Percentiles rank a stretch among this genome's conserved stretches.
phyloP scores from a whole-genome alignment of 495 filamentous ascomycete genomes.

The Tuber indicum region DNA sequence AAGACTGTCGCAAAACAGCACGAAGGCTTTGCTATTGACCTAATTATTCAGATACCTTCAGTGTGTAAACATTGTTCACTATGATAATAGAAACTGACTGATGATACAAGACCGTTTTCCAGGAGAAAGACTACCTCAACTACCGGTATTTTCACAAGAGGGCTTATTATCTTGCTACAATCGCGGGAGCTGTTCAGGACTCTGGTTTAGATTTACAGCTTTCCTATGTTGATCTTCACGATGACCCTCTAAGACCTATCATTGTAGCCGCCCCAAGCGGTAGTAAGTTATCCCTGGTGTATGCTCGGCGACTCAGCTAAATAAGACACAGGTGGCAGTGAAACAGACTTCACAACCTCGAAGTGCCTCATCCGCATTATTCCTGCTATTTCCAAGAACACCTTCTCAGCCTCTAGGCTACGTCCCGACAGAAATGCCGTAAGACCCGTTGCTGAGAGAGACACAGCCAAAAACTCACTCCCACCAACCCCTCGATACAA shows the following conservation, averaged over 20 bases:
- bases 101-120: constrained; percentile 55
- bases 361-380: constrained; percentile 69
- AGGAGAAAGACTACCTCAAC: constrained; percentile 91
- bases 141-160: constrained; percentile 91
- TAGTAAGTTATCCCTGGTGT: constrained; percentile 16
- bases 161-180: constrained; percentile 79
- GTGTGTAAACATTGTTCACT: constrained; percentile 35
- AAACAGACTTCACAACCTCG: constrained; percentile 40
- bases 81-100: constrained; percentile 12
- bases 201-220: constrained; percentile 37
- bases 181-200: constrained; percentile 62
- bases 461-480: constrained; percentile 37
- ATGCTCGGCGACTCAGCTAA: not conserved
- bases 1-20: constrained; percentile 62
- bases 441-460: constrained; percentile 48
- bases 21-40: constrained; percentile 58
- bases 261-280: constrained; percentile 51
- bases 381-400: constrained; percentile 56
- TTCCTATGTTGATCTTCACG: constrained; percentile 49
- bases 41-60: constrained; percentile 76
- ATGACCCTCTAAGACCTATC: constrained; percentile 69
- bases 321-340: constrained; percentile 23
- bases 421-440: constrained; percentile 64
- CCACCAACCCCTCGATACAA: constrained; percentile 81
- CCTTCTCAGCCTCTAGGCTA: constrained; percentile 64